phyloP scores from a whole-genome alignment of 1,284 basidiomycete genomes.

The Phylloboletellus chloephorus region DNA sequence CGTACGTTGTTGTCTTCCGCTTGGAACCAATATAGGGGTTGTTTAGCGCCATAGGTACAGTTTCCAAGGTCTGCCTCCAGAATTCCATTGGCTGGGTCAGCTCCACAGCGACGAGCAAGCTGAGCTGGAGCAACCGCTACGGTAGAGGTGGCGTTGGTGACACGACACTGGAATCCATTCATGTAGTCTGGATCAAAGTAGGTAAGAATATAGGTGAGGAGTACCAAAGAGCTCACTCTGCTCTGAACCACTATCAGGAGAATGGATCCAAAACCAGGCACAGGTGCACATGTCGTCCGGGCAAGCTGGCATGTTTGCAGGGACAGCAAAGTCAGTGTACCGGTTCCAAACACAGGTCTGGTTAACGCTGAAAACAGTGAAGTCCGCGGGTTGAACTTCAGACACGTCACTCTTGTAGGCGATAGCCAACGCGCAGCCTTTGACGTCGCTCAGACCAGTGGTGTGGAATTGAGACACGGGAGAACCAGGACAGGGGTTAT shows the following conservation, averaged over 20 bases:
- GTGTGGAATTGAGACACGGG: conserved; percentile 48
- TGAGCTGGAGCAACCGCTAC: conserved; percentile 48
- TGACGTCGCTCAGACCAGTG: conserved; percentile 46
- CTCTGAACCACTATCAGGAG: conserved; percentile 40
- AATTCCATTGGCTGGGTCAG: conserved; percentile 41
- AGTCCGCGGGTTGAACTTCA: conserved; percentile 57
- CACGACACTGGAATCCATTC: conserved; percentile 69
- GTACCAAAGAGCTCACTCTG: conserved; percentile 36
- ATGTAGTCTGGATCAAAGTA: conserved; percentile 50
- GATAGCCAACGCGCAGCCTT: conserved; percentile 65
- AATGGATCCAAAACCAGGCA: conserved; percentile 72
- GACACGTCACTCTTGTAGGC: conserved; percentile 59
- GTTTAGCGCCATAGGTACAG: conserved; percentile 64
- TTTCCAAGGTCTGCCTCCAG: conserved; percentile 46
- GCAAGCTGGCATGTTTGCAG: conserved; percentile 61
- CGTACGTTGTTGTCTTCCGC: conserved; percentile 52
- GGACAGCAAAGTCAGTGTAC: conserved; percentile 61
- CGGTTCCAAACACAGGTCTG: conserved; percentile 67
- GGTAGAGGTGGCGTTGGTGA: conserved; percentile 51
- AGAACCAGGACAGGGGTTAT: conserved; percentile 45
- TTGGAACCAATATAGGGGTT: conserved; percentile 64
- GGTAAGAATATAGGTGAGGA: neutral
- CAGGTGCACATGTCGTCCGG: conserved; percentile 62
- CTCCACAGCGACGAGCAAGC: conserved; percentile 54
- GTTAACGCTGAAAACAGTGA: conserved; percentile 69